Conservation (phyloP, 2,329 filamentous ascomycete species). For the Fusarium sp. region DNA sequence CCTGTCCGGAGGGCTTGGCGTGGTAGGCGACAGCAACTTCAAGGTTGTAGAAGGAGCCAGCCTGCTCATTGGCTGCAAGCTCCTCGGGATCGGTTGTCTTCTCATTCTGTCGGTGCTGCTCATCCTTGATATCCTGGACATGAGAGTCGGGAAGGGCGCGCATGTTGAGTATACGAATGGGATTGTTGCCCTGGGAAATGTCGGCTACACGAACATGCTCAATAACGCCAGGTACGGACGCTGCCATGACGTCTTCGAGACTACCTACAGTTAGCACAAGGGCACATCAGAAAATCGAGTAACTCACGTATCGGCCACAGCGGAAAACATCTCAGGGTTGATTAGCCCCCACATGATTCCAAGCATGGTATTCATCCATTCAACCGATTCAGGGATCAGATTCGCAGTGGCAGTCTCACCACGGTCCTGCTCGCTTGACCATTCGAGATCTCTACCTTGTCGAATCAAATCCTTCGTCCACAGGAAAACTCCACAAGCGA, state of each 20-base stretch:
- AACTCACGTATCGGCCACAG: conserved; percentile 80
- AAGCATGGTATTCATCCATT: conserved; percentile 94
- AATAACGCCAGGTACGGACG: conserved; percentile 87
- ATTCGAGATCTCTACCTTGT: conserved; percentile 84
- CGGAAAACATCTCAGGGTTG: conserved; percentile 94
- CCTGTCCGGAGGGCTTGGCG: conserved; percentile 75
- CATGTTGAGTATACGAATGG: conserved; percentile 86
- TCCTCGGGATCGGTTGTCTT: conserved; percentile 87
- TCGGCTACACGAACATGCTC: conserved; percentile 96
- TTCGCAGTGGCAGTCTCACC: conserved; percentile 88
- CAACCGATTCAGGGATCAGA: conserved; percentile 89
- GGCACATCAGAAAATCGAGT: fast-evolving
- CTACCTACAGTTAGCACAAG: conserved; percentile 37
- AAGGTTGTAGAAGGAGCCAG: conserved; percentile 91
- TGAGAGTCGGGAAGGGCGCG: conserved; percentile 82
- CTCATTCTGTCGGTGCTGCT: conserved; percentile 80
- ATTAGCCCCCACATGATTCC: conserved; percentile 88
- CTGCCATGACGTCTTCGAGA: conserved; percentile 87
- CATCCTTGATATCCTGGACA: conserved; percentile 81
- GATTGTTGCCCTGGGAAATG: conserved; percentile 92
- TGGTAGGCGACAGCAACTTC: conserved; percentile 93
- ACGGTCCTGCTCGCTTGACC: conserved; percentile 85
- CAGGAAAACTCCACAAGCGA: conserved; percentile 81
- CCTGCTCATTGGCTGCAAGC: conserved; percentile 86
- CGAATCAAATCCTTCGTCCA: conserved; percentile 90